Evolutionary conservation across 805 yeast species (phyloP).

Genomic region (Candida xiaguanensis): DNA sequence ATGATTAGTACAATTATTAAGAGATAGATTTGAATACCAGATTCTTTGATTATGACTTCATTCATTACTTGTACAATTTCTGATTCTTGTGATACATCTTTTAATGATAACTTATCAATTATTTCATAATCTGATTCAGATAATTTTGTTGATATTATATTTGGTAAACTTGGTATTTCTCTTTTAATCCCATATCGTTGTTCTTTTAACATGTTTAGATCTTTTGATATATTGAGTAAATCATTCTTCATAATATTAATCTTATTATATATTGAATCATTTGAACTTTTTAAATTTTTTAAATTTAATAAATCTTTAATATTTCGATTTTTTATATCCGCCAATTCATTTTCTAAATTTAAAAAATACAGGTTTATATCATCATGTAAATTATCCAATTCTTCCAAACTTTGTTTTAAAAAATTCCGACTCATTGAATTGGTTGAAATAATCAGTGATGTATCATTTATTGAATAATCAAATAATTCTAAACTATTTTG

Average conservation of each 20-base stretch:
- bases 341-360: conserved; percentile 3
- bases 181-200: too few relatives aligned
- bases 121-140: too few relatives aligned
- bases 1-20: too few relatives aligned
- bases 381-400: conserved; percentile 10
- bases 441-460: background rate
- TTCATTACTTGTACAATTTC: too few relatives aligned
- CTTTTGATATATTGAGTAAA: background rate
- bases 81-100: too few relatives aligned
- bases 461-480: background rate
- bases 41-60: too few relatives aligned
- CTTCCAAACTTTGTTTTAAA: conserved; percentile 6
- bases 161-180: too few relatives aligned
- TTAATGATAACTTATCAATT: too few relatives aligned
- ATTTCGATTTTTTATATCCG: conserved; percentile 6
- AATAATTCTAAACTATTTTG: background rate
- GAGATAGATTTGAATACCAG: too few relatives aligned
- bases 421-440: background rate
- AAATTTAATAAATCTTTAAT: conserved; percentile 4
- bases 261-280: conserved; percentile 8
- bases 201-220: too few relatives aligned
- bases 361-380: conserved; percentile 5
- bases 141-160: too few relatives aligned
- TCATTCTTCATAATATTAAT: conserved; percentile 1
- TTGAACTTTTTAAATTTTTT: background rate